phyloP scores from a whole-genome alignment of 2,329 filamentous ascomycete genomes.

The Graphilbum ipis-grandicollis region DNA sequence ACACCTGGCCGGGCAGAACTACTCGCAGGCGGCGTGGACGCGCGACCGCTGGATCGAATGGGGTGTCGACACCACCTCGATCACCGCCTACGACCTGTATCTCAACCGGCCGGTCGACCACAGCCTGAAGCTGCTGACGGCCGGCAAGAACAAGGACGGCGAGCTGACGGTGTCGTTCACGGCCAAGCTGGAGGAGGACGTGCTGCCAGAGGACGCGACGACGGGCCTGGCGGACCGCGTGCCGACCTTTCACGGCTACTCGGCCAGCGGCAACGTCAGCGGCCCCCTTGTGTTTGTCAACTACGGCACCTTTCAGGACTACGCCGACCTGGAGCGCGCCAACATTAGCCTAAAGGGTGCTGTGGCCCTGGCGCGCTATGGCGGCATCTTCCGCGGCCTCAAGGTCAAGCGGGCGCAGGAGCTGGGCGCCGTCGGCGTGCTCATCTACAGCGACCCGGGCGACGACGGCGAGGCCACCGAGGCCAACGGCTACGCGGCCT shows the following conservation, averaged over 20 bases:
- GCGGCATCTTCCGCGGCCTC: conserved; percentile 70
- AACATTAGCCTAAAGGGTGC: conserved; percentile 67
- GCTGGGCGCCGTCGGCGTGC: conserved; percentile 67
- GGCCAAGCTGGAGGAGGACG: conserved; percentile 68
- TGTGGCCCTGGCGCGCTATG: conserved; percentile 76
- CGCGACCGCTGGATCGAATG: conserved; percentile 55
- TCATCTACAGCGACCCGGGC: conserved; percentile 79
- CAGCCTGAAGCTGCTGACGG: conserved; percentile 47
- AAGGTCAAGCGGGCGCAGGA: conserved; percentile 90
- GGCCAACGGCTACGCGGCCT: conserved; percentile 59
- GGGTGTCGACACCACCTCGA: conserved; percentile 44
- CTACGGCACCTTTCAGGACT: conserved; percentile 77
- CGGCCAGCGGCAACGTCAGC: conserved; percentile 80
- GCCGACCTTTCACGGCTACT: conserved; percentile 90
- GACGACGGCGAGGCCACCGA: conserved; percentile 74
- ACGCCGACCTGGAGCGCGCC: conserved; percentile 59
- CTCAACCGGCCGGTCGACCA: conserved; percentile 63
- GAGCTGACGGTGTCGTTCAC: conserved; percentile 53
- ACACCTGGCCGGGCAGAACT: conserved; percentile 62
- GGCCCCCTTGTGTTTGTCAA: conserved; percentile 78
- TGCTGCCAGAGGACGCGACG: conserved; percentile 68
- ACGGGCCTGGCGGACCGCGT: conserved; percentile 54
- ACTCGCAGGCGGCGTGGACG: conserved; percentile 59
- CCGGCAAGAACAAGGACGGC: conserved; percentile 16
- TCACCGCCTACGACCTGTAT: conserved; percentile 59